phyloP scores from a whole-genome alignment of 768 basidiomycete species.

The Kwoniella mangroviensis region DNA sequence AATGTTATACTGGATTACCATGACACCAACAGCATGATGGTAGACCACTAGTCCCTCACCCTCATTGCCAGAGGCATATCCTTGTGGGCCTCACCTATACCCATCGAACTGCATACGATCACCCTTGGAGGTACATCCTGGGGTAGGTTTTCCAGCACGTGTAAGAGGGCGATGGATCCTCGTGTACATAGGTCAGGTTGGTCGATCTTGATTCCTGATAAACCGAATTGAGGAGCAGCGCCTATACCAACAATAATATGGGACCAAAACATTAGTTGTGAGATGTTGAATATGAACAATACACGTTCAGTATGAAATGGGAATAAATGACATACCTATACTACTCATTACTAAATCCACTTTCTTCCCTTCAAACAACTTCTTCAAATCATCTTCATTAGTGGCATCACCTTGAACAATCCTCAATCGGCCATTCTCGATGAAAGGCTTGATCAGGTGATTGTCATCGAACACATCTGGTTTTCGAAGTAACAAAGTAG shows the following conservation, averaged over 20 bases:
- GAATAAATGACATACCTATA: slow-evolving; percentile 38
- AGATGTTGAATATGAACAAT: background rate
- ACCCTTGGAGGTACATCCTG: slow-evolving; percentile 12
- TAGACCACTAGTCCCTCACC: slow-evolving; percentile 13
- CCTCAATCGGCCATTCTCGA: slow-evolving; percentile 17
- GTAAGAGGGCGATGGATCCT: slow-evolving; percentile 18
- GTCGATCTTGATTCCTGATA: slow-evolving; percentile 28
- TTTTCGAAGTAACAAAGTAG: slow-evolving; percentile 28
- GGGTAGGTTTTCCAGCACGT: slow-evolving; percentile 16
- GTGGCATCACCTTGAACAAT: slow-evolving; percentile 35
- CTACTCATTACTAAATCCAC: slow-evolving; percentile 33
- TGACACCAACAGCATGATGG: no score
- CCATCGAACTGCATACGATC: slow-evolving; percentile 29
- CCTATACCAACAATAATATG: no score
- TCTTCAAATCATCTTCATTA: slow-evolving; percentile 18
- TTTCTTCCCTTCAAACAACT: slow-evolving; percentile 22
- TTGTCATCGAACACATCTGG: slow-evolving; percentile 25
- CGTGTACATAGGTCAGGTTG: slow-evolving; percentile 31
- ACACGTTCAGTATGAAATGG: background rate
- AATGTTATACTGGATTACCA: no score
- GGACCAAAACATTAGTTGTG: no score
- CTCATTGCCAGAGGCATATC: slow-evolving; percentile 27
- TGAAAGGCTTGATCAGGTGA: slow-evolving; percentile 9
- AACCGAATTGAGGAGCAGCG: slow-evolving; percentile 17
- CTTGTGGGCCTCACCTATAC: slow-evolving; percentile 32